Base-by-base conservation (phyloP, 441 rosid species). In the Pelargonium myrrhifolium region DNA sequence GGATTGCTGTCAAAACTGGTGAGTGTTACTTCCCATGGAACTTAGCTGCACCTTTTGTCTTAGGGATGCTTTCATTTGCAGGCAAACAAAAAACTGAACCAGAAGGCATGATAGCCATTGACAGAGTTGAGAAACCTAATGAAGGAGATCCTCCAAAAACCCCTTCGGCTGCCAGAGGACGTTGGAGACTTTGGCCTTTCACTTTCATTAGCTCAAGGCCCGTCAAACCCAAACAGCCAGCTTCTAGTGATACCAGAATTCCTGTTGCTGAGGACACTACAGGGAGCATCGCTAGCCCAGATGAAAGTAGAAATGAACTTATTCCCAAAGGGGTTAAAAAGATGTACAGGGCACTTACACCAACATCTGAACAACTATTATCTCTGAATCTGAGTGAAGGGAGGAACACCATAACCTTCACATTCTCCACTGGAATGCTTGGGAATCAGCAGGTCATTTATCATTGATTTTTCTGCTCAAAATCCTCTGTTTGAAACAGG, bases 171-270 rank as follows among this genome's bases (percentile, higher is more conserved):
- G 51, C 68, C 15, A 68, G 77, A 67, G 92, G 87, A 78, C 84
- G 87, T 79, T 92, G 99, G 99, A 79, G 81, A 70, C 75, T 93
- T 71, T 92, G 97, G 98, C 99, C 99, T 69, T 89, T 92, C 83
- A 76, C 85, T 78, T 80, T 79, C 64, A 76, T 75, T 73, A 75
- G 77, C 68, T 77, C 94, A 64, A 83, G 72, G 62, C 83, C 87
- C n/a, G 76, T 67, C 69, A 78, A 77, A 71, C 70, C 22, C 14
- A 39, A 59, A 65, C 78, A 64, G 68, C 62, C 69, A 62, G 74
- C 75, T 62, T 47, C 65, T 37, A 74, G 59, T 65, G 80, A 78
- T 75, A 69, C 67, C 58, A 68, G 76, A 68, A 65, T 47, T 47
- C 71, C 69, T 31, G 72, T 35, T 72, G 71, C 80, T 70, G 86